Evolutionary conservation across 192 early-diverging fungal species (phyloP).

Genomic region (Rhizophagus prolifer): DNA sequence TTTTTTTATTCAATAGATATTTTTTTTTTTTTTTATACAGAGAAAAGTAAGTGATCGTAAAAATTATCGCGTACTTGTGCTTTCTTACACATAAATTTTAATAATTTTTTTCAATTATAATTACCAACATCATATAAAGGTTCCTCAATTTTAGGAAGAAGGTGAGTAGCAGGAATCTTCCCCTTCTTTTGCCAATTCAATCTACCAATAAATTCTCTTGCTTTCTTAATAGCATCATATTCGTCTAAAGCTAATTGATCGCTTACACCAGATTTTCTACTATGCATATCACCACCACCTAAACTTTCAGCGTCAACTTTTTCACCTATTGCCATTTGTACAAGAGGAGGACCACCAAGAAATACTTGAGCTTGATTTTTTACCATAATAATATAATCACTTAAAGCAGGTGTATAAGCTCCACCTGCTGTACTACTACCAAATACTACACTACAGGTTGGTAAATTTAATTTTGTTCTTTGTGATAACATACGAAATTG

Average conservation of each 20-base stretch:
- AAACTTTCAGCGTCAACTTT: constrained; percentile 61
- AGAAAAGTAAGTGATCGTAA: no score
- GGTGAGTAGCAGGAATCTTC: constrained; percentile 45
- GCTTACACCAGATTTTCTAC: constrained; percentile 60
- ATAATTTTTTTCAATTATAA: not conserved
- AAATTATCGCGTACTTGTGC: no score
- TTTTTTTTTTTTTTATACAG: not conserved
- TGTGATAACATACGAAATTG: constrained; percentile 59
- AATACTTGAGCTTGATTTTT: constrained; percentile 70
- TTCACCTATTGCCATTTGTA: constrained; percentile 71
- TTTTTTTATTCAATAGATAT: no score
- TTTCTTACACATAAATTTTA: no score
- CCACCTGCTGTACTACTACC: constrained; percentile 68
- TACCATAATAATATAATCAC: constrained; percentile 67
- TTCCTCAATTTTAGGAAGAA: constrained; percentile 51
- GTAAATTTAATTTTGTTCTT: constrained; percentile 59
- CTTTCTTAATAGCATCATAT: constrained; percentile 60
- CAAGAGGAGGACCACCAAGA: constrained; percentile 65
- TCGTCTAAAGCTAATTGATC: constrained; percentile 66
- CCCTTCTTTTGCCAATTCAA: constrained; percentile 60
- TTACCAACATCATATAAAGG: constrained; percentile 56
- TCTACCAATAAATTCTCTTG: constrained; percentile 60
- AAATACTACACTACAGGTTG: constrained; percentile 64
- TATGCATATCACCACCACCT: constrained; percentile 72
- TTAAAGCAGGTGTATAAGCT: constrained; percentile 65